A percentile compares a stretch with the other conserved stretches of the same genome.
These are phyloP conservation scores for Polytrichum formosum DNA, from an alignment of 225 moss, liverwort and hornwort genomes.

Conservation along the genomic window DNA sequence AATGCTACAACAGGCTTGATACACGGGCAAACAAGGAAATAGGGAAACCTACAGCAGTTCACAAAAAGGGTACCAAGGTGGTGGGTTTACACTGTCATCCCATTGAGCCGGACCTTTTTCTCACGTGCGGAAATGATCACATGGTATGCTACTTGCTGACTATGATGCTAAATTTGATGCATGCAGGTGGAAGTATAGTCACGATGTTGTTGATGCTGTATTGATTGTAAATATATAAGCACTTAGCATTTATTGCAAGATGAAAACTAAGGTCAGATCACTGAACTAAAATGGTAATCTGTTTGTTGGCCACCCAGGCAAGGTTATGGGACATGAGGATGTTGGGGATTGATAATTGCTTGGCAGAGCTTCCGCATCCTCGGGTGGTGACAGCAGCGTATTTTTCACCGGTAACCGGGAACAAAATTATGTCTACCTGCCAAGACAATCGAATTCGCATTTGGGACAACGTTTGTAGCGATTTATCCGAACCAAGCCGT, in stretches of 20 bases:
- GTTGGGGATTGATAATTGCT: conserved; percentile 38
- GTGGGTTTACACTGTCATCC: conserved; percentile 84
- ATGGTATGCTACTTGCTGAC: conserved; percentile 39
- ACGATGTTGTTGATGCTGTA: too few species aligned
- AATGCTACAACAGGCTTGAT: conserved; percentile 54
- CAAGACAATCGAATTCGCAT: conserved; percentile 78
- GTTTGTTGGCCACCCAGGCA: conserved; percentile 34
- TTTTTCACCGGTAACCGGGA: conserved; percentile 72
- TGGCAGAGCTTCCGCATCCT: conserved; percentile 63
- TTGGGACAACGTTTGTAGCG: conserved; percentile 72
- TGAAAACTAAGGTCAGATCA: too few species aligned
- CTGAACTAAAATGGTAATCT: too few species aligned
- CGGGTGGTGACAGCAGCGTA: conserved; percentile 80
- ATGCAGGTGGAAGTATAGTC: too few species aligned
- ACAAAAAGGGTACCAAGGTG: conserved; percentile 79
- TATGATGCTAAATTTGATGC: not conserved
- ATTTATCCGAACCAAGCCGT: conserved; percentile 63
- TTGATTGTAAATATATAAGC: too few species aligned
- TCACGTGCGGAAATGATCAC: conserved; percentile 82
- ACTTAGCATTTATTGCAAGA: too few species aligned
- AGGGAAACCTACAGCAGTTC: conserved; percentile 48
- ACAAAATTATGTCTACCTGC: conserved; percentile 74
- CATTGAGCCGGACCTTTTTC: conserved; percentile 63
- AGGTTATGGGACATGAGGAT: conserved; percentile 82
- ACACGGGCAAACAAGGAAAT: conserved; percentile 54